These are phyloP conservation scores for Apiotrichum brassicae DNA, from an alignment of 1,284 basidiomycete species.

Conservation along the genomic window DNA sequence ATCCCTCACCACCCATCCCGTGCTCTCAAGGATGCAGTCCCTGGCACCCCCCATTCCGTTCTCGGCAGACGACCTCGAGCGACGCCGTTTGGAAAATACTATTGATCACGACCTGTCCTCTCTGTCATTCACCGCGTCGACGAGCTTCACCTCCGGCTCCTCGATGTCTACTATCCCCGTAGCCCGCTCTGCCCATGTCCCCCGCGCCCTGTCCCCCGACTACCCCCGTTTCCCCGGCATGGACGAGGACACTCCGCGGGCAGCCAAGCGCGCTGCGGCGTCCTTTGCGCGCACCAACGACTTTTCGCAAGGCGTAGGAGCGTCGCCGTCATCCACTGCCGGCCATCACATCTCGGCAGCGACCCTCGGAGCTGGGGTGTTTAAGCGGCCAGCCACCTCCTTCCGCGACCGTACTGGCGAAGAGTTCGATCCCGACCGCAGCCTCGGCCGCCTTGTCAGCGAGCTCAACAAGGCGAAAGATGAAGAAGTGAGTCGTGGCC, in stretches of 20 bases:
- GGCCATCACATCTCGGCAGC: slow-evolving; percentile 79
- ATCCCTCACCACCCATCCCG: background rate
- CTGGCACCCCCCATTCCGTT: slow-evolving; percentile 34
- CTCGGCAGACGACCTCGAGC: slow-evolving; percentile 38
- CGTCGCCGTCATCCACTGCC: slow-evolving; percentile 61
- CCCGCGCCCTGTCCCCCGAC: background rate
- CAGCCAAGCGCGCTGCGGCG: background rate
- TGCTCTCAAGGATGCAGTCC: background rate
- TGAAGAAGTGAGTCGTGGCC: slow-evolving; percentile 17
- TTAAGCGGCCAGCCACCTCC: slow-evolving; percentile 31
- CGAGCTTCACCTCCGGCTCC: slow-evolving; percentile 16
- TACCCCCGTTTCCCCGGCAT: background rate
- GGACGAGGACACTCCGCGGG: slow-evolving; percentile 11
- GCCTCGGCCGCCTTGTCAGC: slow-evolving; percentile 55
- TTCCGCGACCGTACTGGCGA: slow-evolving; percentile 54
- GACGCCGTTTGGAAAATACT: slow-evolving; percentile 40
- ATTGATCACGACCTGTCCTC: slow-evolving; percentile 43
- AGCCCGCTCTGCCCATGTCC: slow-evolving; percentile 10
- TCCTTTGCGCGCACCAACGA: slow-evolving; percentile 3
- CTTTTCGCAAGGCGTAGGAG: slow-evolving; percentile 19
- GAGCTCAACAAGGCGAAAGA: slow-evolving; percentile 40
- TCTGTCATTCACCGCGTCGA: slow-evolving; percentile 28
- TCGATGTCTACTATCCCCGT: slow-evolving; percentile 20
- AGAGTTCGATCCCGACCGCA: slow-evolving; percentile 81
- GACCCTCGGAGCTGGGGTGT: slow-evolving; percentile 75